Conservation (phyloP, 495 filamentous ascomycete genomes). For the Cetradonia linearis region DNA sequence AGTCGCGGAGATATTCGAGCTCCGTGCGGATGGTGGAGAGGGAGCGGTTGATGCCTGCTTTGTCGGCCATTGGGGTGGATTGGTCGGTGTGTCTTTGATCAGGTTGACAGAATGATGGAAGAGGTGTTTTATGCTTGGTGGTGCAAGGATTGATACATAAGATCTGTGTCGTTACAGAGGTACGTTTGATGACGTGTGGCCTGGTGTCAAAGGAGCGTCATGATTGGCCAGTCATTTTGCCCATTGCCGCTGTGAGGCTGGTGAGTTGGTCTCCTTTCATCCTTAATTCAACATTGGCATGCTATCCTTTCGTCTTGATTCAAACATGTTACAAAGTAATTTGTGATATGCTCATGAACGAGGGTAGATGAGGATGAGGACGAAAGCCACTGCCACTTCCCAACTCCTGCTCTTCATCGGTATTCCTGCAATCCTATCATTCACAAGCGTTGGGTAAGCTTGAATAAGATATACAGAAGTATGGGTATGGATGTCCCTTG, state of each 20-base stretch:
- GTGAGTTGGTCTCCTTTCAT: not conserved
- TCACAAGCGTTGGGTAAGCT: not conserved
- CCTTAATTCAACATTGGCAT: not conserved
- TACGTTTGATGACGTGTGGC: constrained; percentile 3
- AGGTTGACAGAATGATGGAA: not conserved
- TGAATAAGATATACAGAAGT: too few relatives aligned
- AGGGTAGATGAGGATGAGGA: not conserved
- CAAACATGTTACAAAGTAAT: not conserved
- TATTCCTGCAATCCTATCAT: not conserved
- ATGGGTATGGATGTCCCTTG: too few relatives aligned
- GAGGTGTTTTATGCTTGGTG: not conserved
- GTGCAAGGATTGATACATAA: not conserved
- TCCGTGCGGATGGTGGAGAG: constrained; percentile 30
- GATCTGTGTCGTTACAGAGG: not conserved
- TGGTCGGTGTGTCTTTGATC: not conserved
- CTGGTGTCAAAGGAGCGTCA: not conserved
- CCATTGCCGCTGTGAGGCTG: not conserved
- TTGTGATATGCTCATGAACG: not conserved
- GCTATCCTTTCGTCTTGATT: too few relatives aligned
- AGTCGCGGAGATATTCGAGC: constrained; percentile 30
- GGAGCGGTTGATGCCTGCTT: constrained; percentile 29
- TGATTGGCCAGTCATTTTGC: not conserved
- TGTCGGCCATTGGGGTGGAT: constrained; percentile 23
- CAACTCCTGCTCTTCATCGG: not conserved
- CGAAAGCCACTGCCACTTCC: not conserved